Conservation (phyloP, 495 filamentous ascomycete genomes). For the Beverwykella pulmonaria region DNA sequence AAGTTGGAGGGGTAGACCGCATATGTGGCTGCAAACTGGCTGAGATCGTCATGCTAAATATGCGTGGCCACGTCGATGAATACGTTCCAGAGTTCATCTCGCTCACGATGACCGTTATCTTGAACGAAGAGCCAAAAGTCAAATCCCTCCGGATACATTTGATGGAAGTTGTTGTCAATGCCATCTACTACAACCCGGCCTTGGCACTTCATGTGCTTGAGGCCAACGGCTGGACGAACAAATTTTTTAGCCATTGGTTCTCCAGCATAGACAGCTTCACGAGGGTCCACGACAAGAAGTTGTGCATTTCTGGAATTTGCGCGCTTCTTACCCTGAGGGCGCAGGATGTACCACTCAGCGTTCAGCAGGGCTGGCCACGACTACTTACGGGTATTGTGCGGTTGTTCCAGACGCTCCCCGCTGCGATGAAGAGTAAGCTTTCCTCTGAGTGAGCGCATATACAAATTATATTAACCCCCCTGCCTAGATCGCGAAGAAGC, state of each 20-base stretch:
- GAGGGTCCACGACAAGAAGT: constrained; percentile 95
- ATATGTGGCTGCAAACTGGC: constrained; percentile 99
- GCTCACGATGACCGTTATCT: constrained; percentile 82
- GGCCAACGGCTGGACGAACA: constrained; percentile 94
- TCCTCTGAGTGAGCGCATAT: neutral
- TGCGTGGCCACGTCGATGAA: constrained; percentile 85
- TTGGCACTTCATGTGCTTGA: constrained; percentile 84
- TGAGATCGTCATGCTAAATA: constrained; percentile 93
- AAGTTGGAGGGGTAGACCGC: constrained; percentile 89
- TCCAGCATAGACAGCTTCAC: constrained; percentile 91
- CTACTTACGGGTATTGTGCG: constrained; percentile 86
- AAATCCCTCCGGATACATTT: constrained; percentile 93
- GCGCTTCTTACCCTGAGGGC: constrained; percentile 74
- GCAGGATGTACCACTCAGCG: constrained; percentile 78
- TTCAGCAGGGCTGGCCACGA: constrained; percentile 96
- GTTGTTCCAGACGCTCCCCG: constrained; percentile 88
- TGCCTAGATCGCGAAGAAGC: constrained; percentile 77
- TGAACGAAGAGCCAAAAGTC: constrained; percentile 69
- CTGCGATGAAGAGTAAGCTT: constrained; percentile 75
- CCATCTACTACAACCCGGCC: constrained; percentile 91
- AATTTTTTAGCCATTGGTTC: constrained; percentile 98
- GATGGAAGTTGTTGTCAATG: constrained; percentile 99
- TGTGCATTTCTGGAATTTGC: constrained; percentile 91
- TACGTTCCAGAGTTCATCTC: constrained; percentile 84
- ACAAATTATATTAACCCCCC: constrained; percentile 1